Conservation (phyloP, 176 grass and related monocot genomes). For the Stipa capillata region DNA sequence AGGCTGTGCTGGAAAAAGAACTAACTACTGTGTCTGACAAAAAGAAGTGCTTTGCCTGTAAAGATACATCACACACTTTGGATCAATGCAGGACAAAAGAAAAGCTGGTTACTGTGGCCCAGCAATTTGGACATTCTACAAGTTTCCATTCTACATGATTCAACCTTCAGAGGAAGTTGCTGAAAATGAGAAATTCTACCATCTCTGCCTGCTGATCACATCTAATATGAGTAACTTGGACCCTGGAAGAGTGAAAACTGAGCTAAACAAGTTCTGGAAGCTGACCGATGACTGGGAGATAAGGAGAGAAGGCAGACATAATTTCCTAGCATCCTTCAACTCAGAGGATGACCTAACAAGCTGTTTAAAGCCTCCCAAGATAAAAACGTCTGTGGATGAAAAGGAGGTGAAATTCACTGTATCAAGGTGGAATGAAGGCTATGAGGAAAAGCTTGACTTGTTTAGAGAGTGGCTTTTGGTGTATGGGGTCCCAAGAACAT, state of each 20-base stretch:
- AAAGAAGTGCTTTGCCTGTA: constrained; percentile 30
- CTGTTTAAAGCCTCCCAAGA: constrained; percentile 10
- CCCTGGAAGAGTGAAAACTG: neutral
- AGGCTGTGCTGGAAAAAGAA: neutral
- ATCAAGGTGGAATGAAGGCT: constrained; percentile 7
- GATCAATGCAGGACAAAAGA: constrained; percentile 22
- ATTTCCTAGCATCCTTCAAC: constrained; percentile 22
- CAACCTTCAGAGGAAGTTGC: neutral
- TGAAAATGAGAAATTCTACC: constrained; percentile 14
- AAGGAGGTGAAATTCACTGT: constrained; percentile 13
- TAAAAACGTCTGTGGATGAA: neutral
- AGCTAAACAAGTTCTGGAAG: constrained; percentile 28
- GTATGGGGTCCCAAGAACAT: constrained; percentile 21
- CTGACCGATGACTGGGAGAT: constrained; percentile 14
- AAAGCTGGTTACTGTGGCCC: neutral
- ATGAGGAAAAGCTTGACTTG: neutral
- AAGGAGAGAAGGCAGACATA: constrained; percentile 16
- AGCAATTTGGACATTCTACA: constrained; percentile 33
- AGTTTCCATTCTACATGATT: constrained; percentile 23
- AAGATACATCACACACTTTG: constrained; percentile 21
- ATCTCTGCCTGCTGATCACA: constrained; percentile 8
- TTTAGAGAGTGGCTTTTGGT: constrained; percentile 23
- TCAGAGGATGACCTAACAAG: constrained; percentile 14
- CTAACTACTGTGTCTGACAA: neutral
- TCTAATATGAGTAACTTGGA: constrained; percentile 14